phyloP scores from a whole-genome alignment of 108 stramenopile genomes.

The Mayamaea pseudoterrestris region DNA sequence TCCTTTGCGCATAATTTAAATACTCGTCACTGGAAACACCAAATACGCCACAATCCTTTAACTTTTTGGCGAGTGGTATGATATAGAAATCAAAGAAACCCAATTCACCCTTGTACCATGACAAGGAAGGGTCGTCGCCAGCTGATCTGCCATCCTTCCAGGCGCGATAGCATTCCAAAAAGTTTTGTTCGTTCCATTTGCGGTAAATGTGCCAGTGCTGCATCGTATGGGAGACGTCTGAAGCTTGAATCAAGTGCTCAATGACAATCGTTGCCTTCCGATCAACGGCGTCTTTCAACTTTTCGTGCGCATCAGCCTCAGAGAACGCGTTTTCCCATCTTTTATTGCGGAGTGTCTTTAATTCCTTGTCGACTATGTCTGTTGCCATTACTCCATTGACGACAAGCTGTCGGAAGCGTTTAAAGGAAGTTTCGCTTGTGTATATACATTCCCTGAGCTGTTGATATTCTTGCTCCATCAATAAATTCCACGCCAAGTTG shows the following conservation, averaged over 20 bases:
- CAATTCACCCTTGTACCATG: slow-evolving; percentile 9
- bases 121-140: not conserved
- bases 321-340: slow-evolving; percentile 27
- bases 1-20: slow-evolving; percentile 6
- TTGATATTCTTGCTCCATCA: slow-evolving; percentile 19
- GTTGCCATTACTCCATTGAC: slow-evolving; percentile 36
- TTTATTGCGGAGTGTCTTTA: slow-evolving; percentile 11
- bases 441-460: slow-evolving; percentile 27
- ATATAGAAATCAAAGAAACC: slow-evolving; percentile 28
- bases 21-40: slow-evolving; percentile 17
- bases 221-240: slow-evolving; percentile 32
- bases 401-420: slow-evolving; percentile 41
- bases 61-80: slow-evolving; percentile 27
- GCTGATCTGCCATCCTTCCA: not conserved
- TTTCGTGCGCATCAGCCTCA: not conserved
- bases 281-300: slow-evolving; percentile 8
- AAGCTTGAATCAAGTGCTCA: slow-evolving; percentile 31
- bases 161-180: slow-evolving; percentile 4
- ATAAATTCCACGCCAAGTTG: slow-evolving; percentile 15
- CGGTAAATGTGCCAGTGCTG: slow-evolving; percentile 26
- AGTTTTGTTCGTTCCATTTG: slow-evolving; percentile 6
- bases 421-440: slow-evolving; percentile 11
- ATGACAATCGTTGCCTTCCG: slow-evolving; percentile 28
- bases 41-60: slow-evolving; percentile 32
- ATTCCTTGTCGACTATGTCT: slow-evolving; percentile 24